A percentile compares a stretch with the other conserved stretches of the same genome.
These are phyloP conservation scores for Crithidia thermophila DNA, from an alignment of 208 protist species.

Conservation along the genomic window DNA sequence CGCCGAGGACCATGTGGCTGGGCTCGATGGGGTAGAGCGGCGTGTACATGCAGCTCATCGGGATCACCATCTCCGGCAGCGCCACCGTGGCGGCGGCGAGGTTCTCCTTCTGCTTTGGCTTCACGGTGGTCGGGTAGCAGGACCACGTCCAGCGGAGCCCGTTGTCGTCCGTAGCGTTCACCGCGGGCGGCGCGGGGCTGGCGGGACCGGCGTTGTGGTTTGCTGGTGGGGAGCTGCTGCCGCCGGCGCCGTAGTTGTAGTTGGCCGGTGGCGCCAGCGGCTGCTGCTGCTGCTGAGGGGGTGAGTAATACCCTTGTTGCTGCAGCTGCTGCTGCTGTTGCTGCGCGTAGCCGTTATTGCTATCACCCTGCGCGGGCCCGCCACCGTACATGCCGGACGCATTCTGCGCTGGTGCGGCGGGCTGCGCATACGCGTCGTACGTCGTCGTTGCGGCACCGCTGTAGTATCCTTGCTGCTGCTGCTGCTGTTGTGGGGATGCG, in stretches of 20 bases:
- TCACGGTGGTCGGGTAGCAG: slow-evolving; percentile 73
- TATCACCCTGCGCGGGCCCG: not conserved
- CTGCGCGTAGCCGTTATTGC: slow-evolving; percentile 9
- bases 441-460: not conserved
- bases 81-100: slow-evolving; percentile 36
- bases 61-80: slow-evolving; percentile 83
- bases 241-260: not conserved
- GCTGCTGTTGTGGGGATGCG: slow-evolving; percentile 14
- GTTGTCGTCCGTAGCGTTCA: slow-evolving; percentile 59
- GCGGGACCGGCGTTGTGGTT: not conserved
- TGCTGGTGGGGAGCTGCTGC: slow-evolving; percentile 1
- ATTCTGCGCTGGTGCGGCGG: not conserved
- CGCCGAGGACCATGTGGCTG: slow-evolving; percentile 49
- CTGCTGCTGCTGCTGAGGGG: not conserved
- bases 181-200: slow-evolving; percentile 22
- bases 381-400: slow-evolving; percentile 1
- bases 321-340: slow-evolving; percentile 12
- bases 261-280: not conserved
- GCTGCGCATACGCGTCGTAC: slow-evolving; percentile 10
- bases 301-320: slow-evolving; percentile 6
- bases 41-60: slow-evolving; percentile 91
- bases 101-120: slow-evolving; percentile 39
- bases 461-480: slow-evolving; percentile 20
- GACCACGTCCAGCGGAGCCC: slow-evolving; percentile 91
- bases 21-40: slow-evolving; percentile 65